Evolutionary conservation across 176 grass and related monocot genomes (phyloP).

Genomic region (Hordeum marinum): DNA sequence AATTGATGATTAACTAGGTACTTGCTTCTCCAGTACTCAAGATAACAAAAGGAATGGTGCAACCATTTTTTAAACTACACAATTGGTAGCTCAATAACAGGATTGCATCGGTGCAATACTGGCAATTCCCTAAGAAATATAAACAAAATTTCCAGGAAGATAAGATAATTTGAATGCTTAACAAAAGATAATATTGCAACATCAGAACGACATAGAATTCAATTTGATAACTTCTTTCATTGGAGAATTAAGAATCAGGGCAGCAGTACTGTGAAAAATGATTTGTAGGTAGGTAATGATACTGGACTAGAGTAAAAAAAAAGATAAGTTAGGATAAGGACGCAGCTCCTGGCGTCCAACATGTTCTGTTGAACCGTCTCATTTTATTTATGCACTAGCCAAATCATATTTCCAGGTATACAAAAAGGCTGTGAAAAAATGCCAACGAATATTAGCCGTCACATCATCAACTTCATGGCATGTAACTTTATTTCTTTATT

Average conservation of each 20-base stretch:
- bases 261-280: not conserved
- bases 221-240: not conserved
- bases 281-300: not conserved
- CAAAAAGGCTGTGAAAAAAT: not conserved
- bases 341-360: not conserved
- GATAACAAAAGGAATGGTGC: not conserved
- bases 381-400: conserved; percentile 7
- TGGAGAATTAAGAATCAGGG: not conserved
- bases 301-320: not conserved
- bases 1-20: not conserved
- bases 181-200: not conserved
- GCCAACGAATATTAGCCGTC: not conserved
- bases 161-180: not conserved
- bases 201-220: conserved; percentile 3
- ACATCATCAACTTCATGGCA: not conserved
- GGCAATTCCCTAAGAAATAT: not conserved
- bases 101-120: not conserved
- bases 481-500: not conserved
- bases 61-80: not conserved
- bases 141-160: not conserved
- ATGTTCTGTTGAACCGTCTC: not conserved
- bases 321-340: not conserved
- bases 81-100: not conserved
- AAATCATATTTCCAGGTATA: not conserved
- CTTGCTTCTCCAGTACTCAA: not conserved